Evolutionary conservation across 192 early-diverging fungal genomes (phyloP), one percentile per base, ranked within the genome.

Genomic region (Phycomyces blakesleeanus): DNA sequence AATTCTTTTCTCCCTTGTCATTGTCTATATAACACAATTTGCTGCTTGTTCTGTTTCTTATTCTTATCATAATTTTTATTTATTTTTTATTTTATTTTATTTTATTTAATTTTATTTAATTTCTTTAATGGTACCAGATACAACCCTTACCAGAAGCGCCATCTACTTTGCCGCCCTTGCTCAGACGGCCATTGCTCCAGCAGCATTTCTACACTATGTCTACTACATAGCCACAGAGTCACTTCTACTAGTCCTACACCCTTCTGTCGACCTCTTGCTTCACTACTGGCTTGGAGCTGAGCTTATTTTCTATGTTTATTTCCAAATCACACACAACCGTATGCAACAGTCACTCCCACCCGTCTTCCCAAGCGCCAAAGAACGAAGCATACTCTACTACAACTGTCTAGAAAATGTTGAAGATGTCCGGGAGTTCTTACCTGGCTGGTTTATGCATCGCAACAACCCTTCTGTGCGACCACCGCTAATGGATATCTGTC

Each of bases 281-380:
- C 71, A 73, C 25, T 73, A 73, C 44, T 73, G 71, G 71, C 54
- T 73, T 12, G 60, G 59, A 5, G 39, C 44, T 21, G 71, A 73
- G 34, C 37, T 73, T 15, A 41, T 73, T 9, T 73, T 73, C 37
- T 73, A 63, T 40, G 38, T 73, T 1, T 66, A 49, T 26, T 73
- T 67, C 9, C 66, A 66, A 37, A 63, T 73, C 20, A 67, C 71
- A 11, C 37, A 42, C 15, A 67, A 52, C 51, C 64, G 71, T 26
- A 63, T 67, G 67, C 71, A 73, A 58, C 71, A 55, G 7, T 27
- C 29, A 16, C 22, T 50, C 26, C 47, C 44, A 20, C 18, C 34
- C 16, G 59, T 62, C 0, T 29, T 22, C 3, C 41, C 58, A 14
- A 58, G 58, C 10, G 8, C 34, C 20, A 53, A 66, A 49, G 64